Percentiles rank a stretch among this genome's conserved stretches.
Conservation (phyloP, 2,329 filamentous ascomycete genomes). For the Calonectria multiphialidica region DNA sequence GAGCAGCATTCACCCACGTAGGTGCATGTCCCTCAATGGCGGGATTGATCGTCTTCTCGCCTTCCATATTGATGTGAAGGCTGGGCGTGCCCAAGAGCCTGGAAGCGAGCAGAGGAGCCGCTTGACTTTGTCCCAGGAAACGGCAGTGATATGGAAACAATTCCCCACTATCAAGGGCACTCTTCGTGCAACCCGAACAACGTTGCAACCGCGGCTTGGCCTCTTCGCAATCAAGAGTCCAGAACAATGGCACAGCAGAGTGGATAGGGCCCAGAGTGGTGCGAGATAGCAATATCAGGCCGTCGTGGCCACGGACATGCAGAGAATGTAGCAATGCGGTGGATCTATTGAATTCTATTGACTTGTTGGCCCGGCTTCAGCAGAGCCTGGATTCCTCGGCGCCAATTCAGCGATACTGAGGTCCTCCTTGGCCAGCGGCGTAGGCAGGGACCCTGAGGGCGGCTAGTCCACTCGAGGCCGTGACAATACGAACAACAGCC, state of each 20-base stretch:
- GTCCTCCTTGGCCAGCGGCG: background rate
- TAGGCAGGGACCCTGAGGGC: background rate
- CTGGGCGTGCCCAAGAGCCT: conserved; percentile 24
- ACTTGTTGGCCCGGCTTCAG: conserved; percentile 1
- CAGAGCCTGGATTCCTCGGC: background rate
- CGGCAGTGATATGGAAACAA: conserved; percentile 14
- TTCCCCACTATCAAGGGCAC: conserved; percentile 1
- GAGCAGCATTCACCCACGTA: background rate
- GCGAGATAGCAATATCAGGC: conserved; percentile 19
- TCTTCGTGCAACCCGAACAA: background rate
- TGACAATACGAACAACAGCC: background rate
- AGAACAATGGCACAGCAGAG: background rate
- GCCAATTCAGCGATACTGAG: background rate
- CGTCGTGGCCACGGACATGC: conserved; percentile 18
- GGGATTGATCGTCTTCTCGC: conserved; percentile 28
- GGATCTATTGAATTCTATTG: conserved; percentile 19
- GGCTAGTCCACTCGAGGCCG: background rate
- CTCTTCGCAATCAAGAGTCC: conserved; percentile 1
- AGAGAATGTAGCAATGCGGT: conserved; percentile 18
- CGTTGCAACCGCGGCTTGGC: background rate
- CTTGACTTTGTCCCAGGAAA: conserved; percentile 17
- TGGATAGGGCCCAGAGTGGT: conserved; percentile 1
- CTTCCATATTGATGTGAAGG: conserved; percentile 32
- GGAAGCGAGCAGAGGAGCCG: conserved; percentile 14
- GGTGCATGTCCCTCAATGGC: conserved; percentile 22